Evolutionary conservation across 1,284 basidiomycete species (phyloP), one percentile per base, ranked within the genome.

Genomic region (Chiua sp.): DNA sequence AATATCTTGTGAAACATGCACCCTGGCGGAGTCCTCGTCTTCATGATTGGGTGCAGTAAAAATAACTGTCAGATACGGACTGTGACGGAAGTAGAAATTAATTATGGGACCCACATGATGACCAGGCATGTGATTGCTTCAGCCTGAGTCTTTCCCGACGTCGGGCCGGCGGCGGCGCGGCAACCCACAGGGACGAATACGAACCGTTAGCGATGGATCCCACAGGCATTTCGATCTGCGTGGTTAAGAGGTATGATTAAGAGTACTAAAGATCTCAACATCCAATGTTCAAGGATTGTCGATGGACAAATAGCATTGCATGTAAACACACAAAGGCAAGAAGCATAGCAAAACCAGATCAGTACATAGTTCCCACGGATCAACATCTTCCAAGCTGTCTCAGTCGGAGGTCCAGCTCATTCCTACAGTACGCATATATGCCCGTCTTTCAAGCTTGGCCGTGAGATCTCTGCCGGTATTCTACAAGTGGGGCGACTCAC

Each of bases 171-270:
- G 26, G 26, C 26, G 26, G 26, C 26, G 26, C 26, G 26, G 26
- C 26, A 99, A 99, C 8, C 97, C 98, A 53, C 98, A 26, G 98
- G 3, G 85, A 85, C 3, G 96, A 86, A 60, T 87, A 89, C 35
- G 99, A 86, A 20, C 92, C 90, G 55, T 87, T 94, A 0, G 96
- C 92, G 67, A 96, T 86, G 33, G 94, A 97, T 5, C 96, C 98
- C 8, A 92, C 78, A 22, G 93, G 80, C 84, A 93, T 91, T 73
- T 93, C 91, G 5, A 93, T 85, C 70, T 92, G 88, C 8, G 83
- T 78, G 2, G 90, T 91, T 85, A 88, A 26, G n/a, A 26, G 7
- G 22, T 10, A 10, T 47, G 2, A 51, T 72, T 30, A 63, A 53
- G 12, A 52, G 44, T n/a, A 48, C n/a, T 13, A 20, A 26, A 26